phyloP scores from a whole-genome alignment of 78 protist genomes.

The Monocercomonoides exilis region DNA sequence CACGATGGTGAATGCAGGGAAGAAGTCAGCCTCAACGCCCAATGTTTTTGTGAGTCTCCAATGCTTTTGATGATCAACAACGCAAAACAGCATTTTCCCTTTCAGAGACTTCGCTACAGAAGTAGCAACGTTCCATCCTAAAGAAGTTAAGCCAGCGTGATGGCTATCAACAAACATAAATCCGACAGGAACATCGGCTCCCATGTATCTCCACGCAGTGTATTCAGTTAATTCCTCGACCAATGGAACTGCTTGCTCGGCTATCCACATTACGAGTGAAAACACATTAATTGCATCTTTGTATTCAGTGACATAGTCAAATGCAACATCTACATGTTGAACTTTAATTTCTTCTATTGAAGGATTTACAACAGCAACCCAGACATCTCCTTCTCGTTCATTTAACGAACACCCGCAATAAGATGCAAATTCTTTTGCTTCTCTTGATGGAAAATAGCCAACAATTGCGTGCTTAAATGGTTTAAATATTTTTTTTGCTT shows the following conservation, averaged over 20 bases:
- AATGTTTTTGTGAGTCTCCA: neutral
- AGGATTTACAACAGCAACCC: neutral
- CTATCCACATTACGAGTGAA: neutral
- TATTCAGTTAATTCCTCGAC: neutral
- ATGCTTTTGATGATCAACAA: neutral
- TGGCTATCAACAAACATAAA: neutral
- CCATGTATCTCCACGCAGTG: neutral
- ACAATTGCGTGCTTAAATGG: neutral
- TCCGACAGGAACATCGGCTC: neutral
- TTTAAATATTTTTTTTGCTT: neutral
- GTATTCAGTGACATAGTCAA: neutral
- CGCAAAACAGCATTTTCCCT: neutral
- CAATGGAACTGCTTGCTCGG: neutral
- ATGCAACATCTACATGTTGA: neutral
- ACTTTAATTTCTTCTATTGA: neutral
- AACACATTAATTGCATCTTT: neutral
- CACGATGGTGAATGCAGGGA: constrained; percentile 9
- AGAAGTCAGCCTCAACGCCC: neutral
- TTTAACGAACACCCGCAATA: neutral
- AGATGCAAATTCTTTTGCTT: neutral
- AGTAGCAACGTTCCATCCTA: neutral
- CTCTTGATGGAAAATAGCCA: neutral
- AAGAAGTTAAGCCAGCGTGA: too few species aligned
- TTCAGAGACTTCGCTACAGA: neutral
- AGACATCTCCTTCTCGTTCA: neutral